A percentile compares a stretch with the other conserved stretches of the same genome.
These are phyloP conservation scores for Exophiala bonariae DNA, from an alignment of 2,329 filamentous ascomycete species.

Conservation along the genomic window DNA sequence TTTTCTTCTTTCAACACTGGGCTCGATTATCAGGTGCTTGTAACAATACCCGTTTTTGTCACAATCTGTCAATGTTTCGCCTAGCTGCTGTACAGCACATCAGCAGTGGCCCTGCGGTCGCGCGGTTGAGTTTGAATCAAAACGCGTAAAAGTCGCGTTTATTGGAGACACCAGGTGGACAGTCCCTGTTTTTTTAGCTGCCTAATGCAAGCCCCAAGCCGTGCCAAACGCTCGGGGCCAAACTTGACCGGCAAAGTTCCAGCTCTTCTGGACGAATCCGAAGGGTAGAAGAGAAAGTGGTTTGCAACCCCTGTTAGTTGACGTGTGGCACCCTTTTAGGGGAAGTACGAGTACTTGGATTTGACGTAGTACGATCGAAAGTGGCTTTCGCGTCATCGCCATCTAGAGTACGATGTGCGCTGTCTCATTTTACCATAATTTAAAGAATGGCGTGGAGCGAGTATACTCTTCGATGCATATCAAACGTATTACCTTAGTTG, in stretches of 20 bases:
- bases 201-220: constrained; percentile 25
- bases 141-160: constrained; percentile 24
- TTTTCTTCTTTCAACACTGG: not conserved
- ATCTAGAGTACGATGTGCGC: too few relatives aligned
- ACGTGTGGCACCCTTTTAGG: too few relatives aligned
- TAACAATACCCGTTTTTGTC: not conserved
- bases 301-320: constrained; percentile 15
- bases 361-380: too few relatives aligned
- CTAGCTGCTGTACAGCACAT: constrained; percentile 16
- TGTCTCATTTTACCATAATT: too few relatives aligned
- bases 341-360: too few relatives aligned
- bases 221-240: constrained; percentile 21
- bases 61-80: not conserved
- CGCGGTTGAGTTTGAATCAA: constrained; percentile 20
- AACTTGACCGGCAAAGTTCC: constrained; percentile 10
- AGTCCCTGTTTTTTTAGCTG: constrained; percentile 23
- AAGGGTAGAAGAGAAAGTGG: constrained; percentile 14
- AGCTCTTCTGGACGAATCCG: constrained; percentile 15
- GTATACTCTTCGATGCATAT: too few relatives aligned
- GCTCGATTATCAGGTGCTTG: not conserved
- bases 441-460: too few relatives aligned
- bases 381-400: too few relatives aligned
- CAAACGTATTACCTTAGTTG: too few relatives aligned
- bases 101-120: constrained; percentile 15
- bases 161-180: constrained; percentile 16